Evolutionary conservation across 768 basidiomycete species (phyloP), one percentile per base, ranked within the genome.

Genomic region (Leccinellum rugosiceps): DNA sequence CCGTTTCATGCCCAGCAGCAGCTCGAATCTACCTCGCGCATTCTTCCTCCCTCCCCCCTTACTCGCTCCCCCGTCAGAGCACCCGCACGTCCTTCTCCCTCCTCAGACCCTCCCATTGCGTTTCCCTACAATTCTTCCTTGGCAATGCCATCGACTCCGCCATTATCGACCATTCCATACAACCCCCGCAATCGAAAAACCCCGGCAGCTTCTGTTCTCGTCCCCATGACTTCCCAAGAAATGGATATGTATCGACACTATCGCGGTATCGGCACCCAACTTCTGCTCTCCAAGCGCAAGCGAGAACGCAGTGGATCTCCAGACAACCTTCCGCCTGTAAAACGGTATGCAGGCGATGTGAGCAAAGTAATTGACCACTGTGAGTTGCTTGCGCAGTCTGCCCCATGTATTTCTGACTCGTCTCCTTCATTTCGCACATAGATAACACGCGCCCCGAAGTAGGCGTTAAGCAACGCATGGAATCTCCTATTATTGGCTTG

Each of bases 381-480:
- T 87, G 65, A 66, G 87, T 81, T n/a, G 53, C 49, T 35, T 65
- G 15, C 48, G 14, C 35, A 51, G 21, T 41, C 55, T 7, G 10
- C 25, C 55, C 5, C 44, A 41, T 55, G 15, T 31, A 45, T 46
- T 28, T 54, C 55, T 58, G 31, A 68, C 32, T 47, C 52, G 8
- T 32, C 25, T 34, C 21, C 54, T 55, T 35, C 38, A 38, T 46
- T 23, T 41, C 43, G 19, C 14, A 41, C 32, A 46, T 62, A 97
- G 96, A 99, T 74, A 98, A 99, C 72, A 81, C 85, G 14, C 84
- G 97, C 11, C 94, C 94, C 6, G 94, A 99, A 58, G 89, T 96
- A 10, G 94, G 93, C 56, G 84, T 92, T 30, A 79, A 84, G 10
- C 86, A 90, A 65, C 90, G 97, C 31, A 81, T 82, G 61, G 85